Percentiles rank a stretch among this genome's conserved stretches.
Conservation (phyloP, 2,329 filamentous ascomycete species). For the Penicillium expansum region DNA sequence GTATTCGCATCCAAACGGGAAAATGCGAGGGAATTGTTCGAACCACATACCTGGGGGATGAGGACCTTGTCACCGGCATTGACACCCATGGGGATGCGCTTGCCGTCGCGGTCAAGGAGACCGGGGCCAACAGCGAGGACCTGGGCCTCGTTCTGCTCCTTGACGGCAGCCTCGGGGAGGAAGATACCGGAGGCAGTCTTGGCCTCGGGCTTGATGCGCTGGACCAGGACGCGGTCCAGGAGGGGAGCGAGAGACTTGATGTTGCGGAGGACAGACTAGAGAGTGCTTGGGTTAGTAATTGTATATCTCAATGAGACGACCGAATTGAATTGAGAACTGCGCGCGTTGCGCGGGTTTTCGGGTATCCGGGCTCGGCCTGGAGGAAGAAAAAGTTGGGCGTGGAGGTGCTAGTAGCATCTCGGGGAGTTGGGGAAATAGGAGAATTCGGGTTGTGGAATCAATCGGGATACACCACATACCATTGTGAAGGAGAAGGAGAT, state of each 20-base stretch:
- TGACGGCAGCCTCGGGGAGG: constrained; percentile 92
- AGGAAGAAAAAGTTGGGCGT: constrained; percentile 8
- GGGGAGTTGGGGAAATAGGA: neutral
- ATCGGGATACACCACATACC: constrained; percentile 18
- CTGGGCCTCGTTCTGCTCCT: constrained; percentile 97
- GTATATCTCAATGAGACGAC: neutral
- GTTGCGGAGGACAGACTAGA: constrained; percentile 71
- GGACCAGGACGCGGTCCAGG: constrained; percentile 95
- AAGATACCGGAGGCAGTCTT: constrained; percentile 98
- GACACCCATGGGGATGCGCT: constrained; percentile 82
- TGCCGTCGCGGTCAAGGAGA: constrained; percentile 80
- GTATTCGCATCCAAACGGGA: neutral
- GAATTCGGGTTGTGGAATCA: neutral
- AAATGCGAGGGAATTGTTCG: neutral
- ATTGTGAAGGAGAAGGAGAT: constrained; percentile 20
- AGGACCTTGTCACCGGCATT: constrained; percentile 82
- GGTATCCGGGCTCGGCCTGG: constrained; percentile 7
- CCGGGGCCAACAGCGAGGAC: constrained; percentile 94
- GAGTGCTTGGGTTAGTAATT: neutral
- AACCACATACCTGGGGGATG: constrained; percentile 76
- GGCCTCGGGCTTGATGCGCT: constrained; percentile 94
- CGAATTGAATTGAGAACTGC: neutral
- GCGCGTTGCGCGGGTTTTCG: constrained; percentile 7
- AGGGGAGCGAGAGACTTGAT: constrained; percentile 94
- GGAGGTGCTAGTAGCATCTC: neutral